A percentile compares a stretch with the other conserved stretches of the same genome.
Conservation (phyloP, 2,329 filamentous ascomycete species). For the Chaetomium strumarium region DNA sequence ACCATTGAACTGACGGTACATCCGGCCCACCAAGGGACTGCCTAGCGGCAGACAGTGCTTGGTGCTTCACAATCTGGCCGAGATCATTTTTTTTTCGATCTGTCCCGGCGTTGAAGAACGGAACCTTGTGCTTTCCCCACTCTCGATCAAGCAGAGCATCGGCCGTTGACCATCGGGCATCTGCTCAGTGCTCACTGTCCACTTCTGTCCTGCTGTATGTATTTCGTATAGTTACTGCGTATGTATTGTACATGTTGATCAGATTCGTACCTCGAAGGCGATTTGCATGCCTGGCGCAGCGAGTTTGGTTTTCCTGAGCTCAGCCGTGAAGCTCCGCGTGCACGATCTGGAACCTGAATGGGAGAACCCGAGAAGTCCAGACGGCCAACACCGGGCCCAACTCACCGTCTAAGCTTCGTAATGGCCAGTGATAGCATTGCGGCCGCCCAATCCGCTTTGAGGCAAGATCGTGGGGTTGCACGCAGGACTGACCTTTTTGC, state of each 20-base stretch:
- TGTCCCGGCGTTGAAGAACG: not conserved
- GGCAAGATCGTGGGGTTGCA: slow-evolving; percentile 12
- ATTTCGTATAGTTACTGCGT: too few species aligned
- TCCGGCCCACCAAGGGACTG: slow-evolving; percentile 8
- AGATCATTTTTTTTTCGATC: not conserved
- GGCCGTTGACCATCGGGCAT: not conserved
- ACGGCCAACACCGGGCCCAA: not conserved
- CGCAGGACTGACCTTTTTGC: slow-evolving; percentile 15
- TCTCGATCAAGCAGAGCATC: not conserved
- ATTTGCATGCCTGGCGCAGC: too few species aligned
- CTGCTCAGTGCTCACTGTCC: not conserved
- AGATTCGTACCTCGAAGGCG: too few species aligned
- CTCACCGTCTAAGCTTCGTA: slow-evolving; percentile 8
- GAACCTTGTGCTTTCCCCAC: not conserved
- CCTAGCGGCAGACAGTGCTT: slow-evolving; percentile 5
- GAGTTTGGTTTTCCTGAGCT: not conserved
- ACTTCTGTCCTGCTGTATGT: not conserved
- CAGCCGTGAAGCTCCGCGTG: not conserved
- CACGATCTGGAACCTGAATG: not conserved
- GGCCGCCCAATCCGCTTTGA: slow-evolving; percentile 13
- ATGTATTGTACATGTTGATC: too few species aligned
- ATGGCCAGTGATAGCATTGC: slow-evolving; percentile 14
- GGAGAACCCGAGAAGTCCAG: not conserved
- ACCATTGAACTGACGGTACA: slow-evolving; percentile 24
- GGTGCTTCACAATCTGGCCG: slow-evolving; percentile 7